Conservation (phyloP, 73 alveolate species). For the Effrenium voratum region DNA sequence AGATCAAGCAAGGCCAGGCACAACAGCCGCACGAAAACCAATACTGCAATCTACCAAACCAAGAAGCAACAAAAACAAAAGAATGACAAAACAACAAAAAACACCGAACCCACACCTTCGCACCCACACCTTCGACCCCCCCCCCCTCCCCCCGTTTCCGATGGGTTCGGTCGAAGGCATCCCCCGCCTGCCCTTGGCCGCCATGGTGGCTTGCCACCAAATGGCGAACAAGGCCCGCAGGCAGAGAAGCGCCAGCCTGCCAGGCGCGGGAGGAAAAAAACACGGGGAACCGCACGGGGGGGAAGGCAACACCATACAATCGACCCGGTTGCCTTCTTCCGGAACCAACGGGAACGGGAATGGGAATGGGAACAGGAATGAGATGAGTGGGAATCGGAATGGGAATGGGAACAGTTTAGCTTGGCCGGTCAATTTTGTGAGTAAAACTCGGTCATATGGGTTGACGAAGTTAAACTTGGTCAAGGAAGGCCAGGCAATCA, state of each 20-base stretch:
- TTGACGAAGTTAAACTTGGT: too few species aligned
- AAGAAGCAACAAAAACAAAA: not conserved
- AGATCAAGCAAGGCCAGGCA: too few species aligned
- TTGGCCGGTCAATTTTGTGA: too few species aligned
- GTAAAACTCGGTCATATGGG: too few species aligned
- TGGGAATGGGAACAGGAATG: too few species aligned
- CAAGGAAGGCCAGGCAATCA: too few species aligned
- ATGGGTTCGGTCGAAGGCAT: not conserved
- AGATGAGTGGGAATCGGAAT: too few species aligned
- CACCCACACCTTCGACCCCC: not conserved
- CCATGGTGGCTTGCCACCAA: constrained; percentile 41
- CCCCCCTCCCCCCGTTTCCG: not conserved
- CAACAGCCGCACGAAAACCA: too few species aligned
- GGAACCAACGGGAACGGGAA: too few species aligned
- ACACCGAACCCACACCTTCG: not conserved
- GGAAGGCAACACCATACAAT: not conserved
- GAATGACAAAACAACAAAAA: not conserved
- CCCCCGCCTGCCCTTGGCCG: constrained; percentile 33
- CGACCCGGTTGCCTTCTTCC: too few species aligned
- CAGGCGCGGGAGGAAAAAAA: not conserved
- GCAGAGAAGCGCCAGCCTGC: constrained; percentile 25
- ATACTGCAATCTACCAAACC: too few species aligned
- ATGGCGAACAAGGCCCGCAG: constrained; percentile 17
- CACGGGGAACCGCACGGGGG: not conserved
- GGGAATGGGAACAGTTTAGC: too few species aligned